Evolutionary conservation across 2,329 filamentous ascomycete species (phyloP), one percentile per base, ranked within the genome.

Genomic region (Aspergillus sp.): DNA sequence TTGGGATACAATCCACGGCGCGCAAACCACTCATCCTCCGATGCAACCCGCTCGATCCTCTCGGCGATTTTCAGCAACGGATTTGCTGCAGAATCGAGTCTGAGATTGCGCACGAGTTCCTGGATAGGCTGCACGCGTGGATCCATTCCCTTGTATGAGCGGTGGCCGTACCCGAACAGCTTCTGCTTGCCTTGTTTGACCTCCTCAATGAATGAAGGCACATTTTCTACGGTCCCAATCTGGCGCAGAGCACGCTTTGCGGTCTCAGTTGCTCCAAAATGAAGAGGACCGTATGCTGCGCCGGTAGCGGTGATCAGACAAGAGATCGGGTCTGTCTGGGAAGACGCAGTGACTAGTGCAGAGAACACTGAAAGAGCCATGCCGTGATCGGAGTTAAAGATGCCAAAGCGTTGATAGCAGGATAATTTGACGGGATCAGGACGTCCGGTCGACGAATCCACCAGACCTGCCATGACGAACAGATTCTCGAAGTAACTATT

Each of bases 371-470:
- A 77, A 56, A 77, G 74, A 53, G 80, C 80, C 60, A 82, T 76
- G 50, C 80, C 80, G 57, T 82, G 79, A 54, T 82, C 79, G 2
- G 77, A 74, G 52, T 80, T 77, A 20, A 82, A 70, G 46, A 80
- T 75, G 56, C 78, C 78, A 2, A 82, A 69, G 5, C 71, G 70
- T 46, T 80, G 75, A 13, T 81, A n/a, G 53, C 70, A 72, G 43
- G 74, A 74, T 6, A 81, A 62, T 17, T 57, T 52, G 0, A 49
- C 13, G 0, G 74, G 71, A 49, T 80, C 73, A 0, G 78, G 77
- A 15, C 62, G 61, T 53, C 74, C 74, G 22, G 74, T 73, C n/a
- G 61, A 56, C 1, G 67, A 68, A 6, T 75, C 75, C 2, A 78
- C 67, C 48, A 78, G 61, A 50, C 79, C 76, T 44, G 80, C 73